Conservation (phyloP, 306 rosid genomes). For the Heteromeles arbutifolia region DNA sequence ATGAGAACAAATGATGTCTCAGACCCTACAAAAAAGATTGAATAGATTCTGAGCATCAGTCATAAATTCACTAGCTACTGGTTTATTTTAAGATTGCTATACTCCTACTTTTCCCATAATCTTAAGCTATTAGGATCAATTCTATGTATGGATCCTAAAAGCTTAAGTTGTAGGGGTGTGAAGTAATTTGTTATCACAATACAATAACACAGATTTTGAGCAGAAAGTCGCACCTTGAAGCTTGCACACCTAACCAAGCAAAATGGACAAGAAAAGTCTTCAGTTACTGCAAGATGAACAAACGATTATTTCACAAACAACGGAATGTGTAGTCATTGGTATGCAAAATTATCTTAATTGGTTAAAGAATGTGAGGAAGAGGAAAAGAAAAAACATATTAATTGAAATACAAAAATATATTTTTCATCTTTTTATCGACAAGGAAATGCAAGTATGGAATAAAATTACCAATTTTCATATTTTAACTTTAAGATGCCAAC, state of each 20-base stretch:
- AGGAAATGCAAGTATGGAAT: neutral
- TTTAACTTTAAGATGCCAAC: neutral
- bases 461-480: neutral
- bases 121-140: neutral
- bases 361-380: neutral
- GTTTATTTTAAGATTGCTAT: slow-evolving; percentile 3
- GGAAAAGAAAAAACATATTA: neutral
- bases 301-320: neutral
- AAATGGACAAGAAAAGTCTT: slow-evolving; percentile 73
- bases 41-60: slow-evolving; percentile 10
- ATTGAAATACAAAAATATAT: neutral
- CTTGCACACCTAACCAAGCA: slow-evolving; percentile 71
- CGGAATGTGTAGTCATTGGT: neutral
- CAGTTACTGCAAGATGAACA: slow-evolving; percentile 56
- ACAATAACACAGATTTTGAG: neutral
- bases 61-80: slow-evolving; percentile 8
- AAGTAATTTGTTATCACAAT: neutral
- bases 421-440: neutral
- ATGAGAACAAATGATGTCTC: slow-evolving; percentile 51
- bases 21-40: slow-evolving; percentile 51
- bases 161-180: neutral
- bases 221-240: slow-evolving; percentile 55
- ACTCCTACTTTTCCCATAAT: neutral
- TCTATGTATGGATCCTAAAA: neutral
- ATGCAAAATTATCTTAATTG: neutral